Conservation (phyloP, 2,329 filamentous ascomycete genomes). For the Cladosporium sp. region DNA sequence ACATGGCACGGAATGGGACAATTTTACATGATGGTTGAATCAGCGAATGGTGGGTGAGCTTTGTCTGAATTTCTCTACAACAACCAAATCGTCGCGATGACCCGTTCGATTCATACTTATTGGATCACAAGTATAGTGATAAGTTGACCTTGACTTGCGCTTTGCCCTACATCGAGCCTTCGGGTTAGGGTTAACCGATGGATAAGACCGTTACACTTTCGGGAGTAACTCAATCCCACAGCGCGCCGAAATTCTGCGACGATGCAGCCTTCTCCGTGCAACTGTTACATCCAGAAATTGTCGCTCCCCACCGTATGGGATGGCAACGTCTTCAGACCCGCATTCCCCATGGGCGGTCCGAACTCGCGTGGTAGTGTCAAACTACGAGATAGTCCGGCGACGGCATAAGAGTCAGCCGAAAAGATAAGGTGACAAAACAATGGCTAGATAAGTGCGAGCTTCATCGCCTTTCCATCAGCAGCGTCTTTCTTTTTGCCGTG, state of each 20-base stretch:
- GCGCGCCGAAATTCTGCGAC: slow-evolving; percentile 46
- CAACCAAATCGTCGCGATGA: no score
- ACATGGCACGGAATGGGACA: not conserved
- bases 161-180: no score
- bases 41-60: not conserved
- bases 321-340: slow-evolving; percentile 47
- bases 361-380: not conserved
- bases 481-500: not conserved
- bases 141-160: no score
- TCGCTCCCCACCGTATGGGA: slow-evolving; percentile 54
- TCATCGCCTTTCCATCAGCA: not conserved
- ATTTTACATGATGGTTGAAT: no score
- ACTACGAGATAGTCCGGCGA: not conserved
- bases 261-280: slow-evolving; percentile 35
- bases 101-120: no score
- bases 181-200: no score
- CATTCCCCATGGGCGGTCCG: not conserved
- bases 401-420: not conserved
- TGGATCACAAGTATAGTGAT: no score
- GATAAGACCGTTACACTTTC: not conserved
- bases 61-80: no score
- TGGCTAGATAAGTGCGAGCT: not conserved
- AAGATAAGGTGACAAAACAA: not conserved
- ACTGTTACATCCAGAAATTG: not conserved
- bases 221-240: not conserved